These are phyloP conservation scores for Scedosporium dehoogii DNA, from an alignment of 2,329 filamentous ascomycete species.

Conservation along the genomic window DNA sequence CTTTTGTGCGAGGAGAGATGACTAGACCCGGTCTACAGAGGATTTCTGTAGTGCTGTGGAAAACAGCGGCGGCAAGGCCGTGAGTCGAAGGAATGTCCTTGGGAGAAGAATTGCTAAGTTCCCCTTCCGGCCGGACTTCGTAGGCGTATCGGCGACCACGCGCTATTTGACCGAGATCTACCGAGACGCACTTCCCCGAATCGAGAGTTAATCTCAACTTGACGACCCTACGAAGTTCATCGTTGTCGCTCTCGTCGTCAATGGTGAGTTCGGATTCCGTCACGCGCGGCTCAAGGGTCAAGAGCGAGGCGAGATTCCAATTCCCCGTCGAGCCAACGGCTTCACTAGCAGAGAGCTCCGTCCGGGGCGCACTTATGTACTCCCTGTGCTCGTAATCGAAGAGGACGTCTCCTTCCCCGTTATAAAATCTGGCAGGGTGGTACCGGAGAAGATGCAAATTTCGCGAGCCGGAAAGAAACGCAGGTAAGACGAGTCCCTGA, in stretches of 20 bases:
- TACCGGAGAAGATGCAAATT: slow-evolving; percentile 4
- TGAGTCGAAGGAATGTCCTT: not conserved
- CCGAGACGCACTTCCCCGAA: not conserved
- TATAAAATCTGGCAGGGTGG: not conserved
- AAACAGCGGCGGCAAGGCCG: not conserved
- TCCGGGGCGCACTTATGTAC: not conserved
- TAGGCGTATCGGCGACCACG: slow-evolving; percentile 6
- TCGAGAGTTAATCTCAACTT: slow-evolving; percentile 1
- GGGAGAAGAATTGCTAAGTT: not conserved
- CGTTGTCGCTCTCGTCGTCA: not conserved
- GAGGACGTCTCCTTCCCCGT: not conserved
- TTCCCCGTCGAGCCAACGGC: not conserved
- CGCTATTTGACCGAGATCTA: slow-evolving; percentile 4
- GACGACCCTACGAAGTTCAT: not conserved
- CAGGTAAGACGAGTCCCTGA: slow-evolving; percentile 3
- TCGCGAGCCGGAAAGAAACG: slow-evolving; percentile 1
- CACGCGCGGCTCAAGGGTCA: not conserved
- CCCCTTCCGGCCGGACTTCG: not conserved
- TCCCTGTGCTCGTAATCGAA: not conserved
- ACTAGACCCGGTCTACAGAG: slow-evolving; percentile 1
- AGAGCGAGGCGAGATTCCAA: not conserved
- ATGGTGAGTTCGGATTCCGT: not conserved
- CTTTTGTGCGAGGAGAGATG: not conserved
- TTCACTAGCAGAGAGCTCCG: not conserved
- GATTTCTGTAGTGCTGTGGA: slow-evolving; percentile 1